A percentile compares a stretch with the other conserved stretches of the same genome.
Evolutionary conservation across 768 basidiomycete species (phyloP).

Genomic region (Fomitopsis serialis): DNA sequence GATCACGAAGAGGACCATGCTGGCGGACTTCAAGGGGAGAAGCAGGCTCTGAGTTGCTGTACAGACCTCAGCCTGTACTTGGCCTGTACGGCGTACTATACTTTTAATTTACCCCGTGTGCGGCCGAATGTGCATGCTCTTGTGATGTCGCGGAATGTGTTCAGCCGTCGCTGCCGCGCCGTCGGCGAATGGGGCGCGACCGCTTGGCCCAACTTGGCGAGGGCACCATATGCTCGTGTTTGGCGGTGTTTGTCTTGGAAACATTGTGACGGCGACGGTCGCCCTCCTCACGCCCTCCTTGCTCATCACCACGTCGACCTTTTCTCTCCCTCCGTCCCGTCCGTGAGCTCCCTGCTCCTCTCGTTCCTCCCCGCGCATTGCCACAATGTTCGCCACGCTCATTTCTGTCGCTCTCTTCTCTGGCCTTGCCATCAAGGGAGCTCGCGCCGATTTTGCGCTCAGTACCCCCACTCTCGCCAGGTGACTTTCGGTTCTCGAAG

Average conservation of each 20-base stretch:
- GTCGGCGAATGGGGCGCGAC: background rate
- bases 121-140: too few relatives aligned
- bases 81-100: too few relatives aligned
- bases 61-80: background rate
- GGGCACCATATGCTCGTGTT: conserved; percentile 7
- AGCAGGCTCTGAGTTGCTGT: conserved; percentile 41
- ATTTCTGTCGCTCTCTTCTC: conserved; percentile 66
- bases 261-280: conserved; percentile 4
- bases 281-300: conserved; percentile 21
- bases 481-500: conserved; percentile 26
- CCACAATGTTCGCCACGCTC: conserved; percentile 76
- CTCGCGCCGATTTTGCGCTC: conserved; percentile 49
- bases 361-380: conserved; percentile 15
- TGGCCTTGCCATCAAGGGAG: conserved; percentile 45
- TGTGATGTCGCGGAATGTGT: too few relatives aligned
- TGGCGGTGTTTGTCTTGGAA: conserved; percentile 10
- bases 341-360: conserved; percentile 24
- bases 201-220: background rate
- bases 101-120: too few relatives aligned
- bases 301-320: background rate
- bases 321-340: background rate
- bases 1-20: conserved; percentile 61
- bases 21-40: conserved; percentile 58
- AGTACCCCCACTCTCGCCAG: conserved; percentile 47
- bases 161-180: background rate